phyloP scores from a whole-genome alignment of 2,329 filamentous ascomycete species.

The Phyllosticta capitalensis region DNA sequence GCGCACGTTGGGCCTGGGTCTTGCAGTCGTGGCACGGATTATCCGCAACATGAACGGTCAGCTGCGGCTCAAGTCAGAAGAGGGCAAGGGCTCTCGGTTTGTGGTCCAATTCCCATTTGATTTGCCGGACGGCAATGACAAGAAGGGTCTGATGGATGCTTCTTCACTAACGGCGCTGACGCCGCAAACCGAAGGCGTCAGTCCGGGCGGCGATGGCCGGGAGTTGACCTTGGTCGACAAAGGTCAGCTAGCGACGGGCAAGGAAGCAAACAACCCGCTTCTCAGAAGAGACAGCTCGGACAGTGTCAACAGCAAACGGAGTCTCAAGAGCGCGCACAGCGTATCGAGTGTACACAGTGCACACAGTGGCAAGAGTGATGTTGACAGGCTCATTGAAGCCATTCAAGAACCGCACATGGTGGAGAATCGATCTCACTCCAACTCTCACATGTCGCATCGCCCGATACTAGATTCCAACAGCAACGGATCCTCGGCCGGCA shows the following conservation, averaged over 20 bases:
- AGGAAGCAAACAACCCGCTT: not conserved
- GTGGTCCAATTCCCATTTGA: slow-evolving; percentile 70
- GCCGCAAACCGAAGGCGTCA: slow-evolving; percentile 16
- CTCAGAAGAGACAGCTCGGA: slow-evolving; percentile 28
- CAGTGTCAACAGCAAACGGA: slow-evolving; percentile 43
- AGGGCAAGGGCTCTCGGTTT: slow-evolving; percentile 73
- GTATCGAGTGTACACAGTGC: slow-evolving; percentile 19
- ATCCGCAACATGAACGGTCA: slow-evolving; percentile 89
- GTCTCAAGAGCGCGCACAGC: slow-evolving; percentile 37
- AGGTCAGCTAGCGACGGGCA: not conserved
- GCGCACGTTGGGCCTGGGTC: slow-evolving; percentile 62
- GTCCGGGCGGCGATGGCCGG: slow-evolving; percentile 22
- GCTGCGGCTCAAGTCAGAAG: slow-evolving; percentile 71
- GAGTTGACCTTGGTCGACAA: slow-evolving; percentile 54
- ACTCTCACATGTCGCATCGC: not conserved
- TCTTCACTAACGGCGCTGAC: slow-evolving; percentile 17
- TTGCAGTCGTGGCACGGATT: slow-evolving; percentile 81
- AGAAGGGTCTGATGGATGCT: slow-evolving; percentile 2
- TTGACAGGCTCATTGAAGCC: slow-evolving; percentile 62
- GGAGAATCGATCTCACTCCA: slow-evolving; percentile 15
- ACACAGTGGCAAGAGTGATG: slow-evolving; percentile 48
- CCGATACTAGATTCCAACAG: slow-evolving; percentile 9
- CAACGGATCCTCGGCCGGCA: not conserved
- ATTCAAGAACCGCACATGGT: slow-evolving; percentile 50
- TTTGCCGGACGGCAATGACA: slow-evolving; percentile 38